A percentile compares a stretch with the other conserved stretches of the same genome.
phyloP scores from a whole-genome alignment of 2,329 filamentous ascomycete species.

The Tetracladium maxilliforme region DNA sequence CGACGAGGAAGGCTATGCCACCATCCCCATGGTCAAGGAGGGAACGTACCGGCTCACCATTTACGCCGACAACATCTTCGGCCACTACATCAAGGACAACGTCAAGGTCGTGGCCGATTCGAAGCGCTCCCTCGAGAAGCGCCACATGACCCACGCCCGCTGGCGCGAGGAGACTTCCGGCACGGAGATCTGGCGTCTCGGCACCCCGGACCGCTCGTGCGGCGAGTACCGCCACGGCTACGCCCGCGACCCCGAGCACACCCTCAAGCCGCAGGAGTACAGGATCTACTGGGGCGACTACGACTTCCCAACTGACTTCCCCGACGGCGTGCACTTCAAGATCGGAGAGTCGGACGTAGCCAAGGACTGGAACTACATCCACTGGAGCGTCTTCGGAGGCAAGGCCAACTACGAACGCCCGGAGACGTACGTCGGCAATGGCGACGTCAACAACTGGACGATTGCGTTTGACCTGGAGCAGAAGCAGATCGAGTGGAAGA shows the following conservation, averaged over 20 bases:
- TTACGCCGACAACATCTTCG: slow-evolving; percentile 47
- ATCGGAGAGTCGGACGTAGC: slow-evolving; percentile 34
- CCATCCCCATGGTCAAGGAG: slow-evolving; percentile 36
- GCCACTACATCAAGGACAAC: slow-evolving; percentile 38
- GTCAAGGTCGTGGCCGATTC: slow-evolving; percentile 23
- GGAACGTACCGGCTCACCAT: slow-evolving; percentile 48
- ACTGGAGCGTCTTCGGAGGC: slow-evolving; percentile 49
- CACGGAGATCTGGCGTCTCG: slow-evolving; percentile 45
- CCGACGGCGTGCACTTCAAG: slow-evolving; percentile 38
- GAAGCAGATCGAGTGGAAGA: slow-evolving; percentile 23
- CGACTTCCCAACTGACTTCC: slow-evolving; percentile 44
- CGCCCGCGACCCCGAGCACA: slow-evolving; percentile 27
- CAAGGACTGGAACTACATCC: slow-evolving; percentile 45
- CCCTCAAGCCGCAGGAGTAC: slow-evolving; percentile 39
- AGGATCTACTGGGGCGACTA: slow-evolving; percentile 45
- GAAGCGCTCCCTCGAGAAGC: too few species aligned
- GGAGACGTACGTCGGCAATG: slow-evolving; percentile 24
- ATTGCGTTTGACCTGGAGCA: slow-evolving; percentile 32
- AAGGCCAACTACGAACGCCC: slow-evolving; percentile 30
- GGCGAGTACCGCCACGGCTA: slow-evolving; percentile 47
- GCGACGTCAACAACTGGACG: slow-evolving; percentile 43
- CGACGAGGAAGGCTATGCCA: slow-evolving; percentile 26
- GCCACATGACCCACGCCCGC: slow-evolving; percentile 19
- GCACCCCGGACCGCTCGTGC: slow-evolving; percentile 43
- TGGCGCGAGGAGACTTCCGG: slow-evolving; percentile 42